A percentile compares a stretch with the other conserved stretches of the same genome.
Evolutionary conservation across 2,329 filamentous ascomycete genomes (phyloP).

Genomic region (Verticillium zaregamsianum): DNA sequence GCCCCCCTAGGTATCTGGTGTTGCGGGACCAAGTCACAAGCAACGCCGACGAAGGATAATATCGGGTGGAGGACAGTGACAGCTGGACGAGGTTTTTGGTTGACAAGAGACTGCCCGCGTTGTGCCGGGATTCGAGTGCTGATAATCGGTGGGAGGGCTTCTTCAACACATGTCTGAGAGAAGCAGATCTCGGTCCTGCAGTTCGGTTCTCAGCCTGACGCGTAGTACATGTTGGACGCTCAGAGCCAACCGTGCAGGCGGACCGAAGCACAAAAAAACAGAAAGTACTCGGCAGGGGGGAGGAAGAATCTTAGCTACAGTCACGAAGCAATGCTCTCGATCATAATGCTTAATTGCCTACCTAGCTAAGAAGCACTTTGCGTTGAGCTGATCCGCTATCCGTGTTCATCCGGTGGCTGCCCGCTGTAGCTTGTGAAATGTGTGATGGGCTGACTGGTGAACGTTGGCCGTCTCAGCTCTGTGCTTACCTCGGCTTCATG

Average conservation of each 20-base stretch:
- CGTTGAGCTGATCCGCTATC: no score
- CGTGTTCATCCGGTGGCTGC: no score
- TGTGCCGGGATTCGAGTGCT: not conserved
- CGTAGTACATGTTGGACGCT: not conserved
- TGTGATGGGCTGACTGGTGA: no score
- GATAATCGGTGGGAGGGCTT: not conserved
- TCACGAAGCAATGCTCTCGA: conserved; percentile 1
- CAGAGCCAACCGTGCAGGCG: not conserved
- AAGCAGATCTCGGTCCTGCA: not conserved
- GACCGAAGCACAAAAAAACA: not conserved
- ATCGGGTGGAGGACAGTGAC: not conserved
- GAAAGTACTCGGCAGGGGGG: not conserved
- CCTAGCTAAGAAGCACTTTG: not conserved
- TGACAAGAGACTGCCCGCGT: not conserved
- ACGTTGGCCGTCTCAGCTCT: no score
- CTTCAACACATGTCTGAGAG: not conserved
- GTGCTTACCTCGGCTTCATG: no score
- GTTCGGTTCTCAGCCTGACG: not conserved
- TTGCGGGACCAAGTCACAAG: not conserved
- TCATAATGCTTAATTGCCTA: conserved; percentile 5
- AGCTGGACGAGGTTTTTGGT: not conserved
- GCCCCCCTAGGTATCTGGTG: not conserved
- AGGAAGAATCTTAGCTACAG: not conserved
- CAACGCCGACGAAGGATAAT: not conserved
- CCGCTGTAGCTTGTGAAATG: no score